phyloP scores from a whole-genome alignment of 1,139 yeast genomes.

The Hyphopichia pseudoburtonii region DNA sequence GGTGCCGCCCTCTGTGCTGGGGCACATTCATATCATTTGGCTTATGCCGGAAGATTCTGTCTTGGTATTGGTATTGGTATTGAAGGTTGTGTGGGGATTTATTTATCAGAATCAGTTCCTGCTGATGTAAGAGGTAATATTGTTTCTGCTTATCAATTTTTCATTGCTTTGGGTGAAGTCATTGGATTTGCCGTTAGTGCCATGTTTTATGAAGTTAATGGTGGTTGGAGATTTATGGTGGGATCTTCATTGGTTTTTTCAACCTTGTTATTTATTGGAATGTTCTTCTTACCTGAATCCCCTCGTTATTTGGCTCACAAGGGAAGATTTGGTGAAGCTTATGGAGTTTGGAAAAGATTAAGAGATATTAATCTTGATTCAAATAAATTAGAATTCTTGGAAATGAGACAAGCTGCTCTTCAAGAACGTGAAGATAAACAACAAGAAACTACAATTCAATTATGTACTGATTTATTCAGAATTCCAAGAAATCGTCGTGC shows the following conservation, averaged over 20 bases:
- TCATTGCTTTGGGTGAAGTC: slow-evolving; percentile 59
- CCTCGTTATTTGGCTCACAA: slow-evolving; percentile 55
- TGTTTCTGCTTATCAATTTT: slow-evolving; percentile 57
- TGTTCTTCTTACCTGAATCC: slow-evolving; percentile 50
- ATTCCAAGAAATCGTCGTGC: slow-evolving; percentile 61
- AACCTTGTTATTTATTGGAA: slow-evolving; percentile 45
- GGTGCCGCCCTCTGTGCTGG: slow-evolving; percentile 59
- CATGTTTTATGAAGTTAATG: slow-evolving; percentile 51
- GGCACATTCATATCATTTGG: slow-evolving; percentile 36
- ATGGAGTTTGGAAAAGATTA: slow-evolving; percentile 54
- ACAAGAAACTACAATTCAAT: slow-evolving; percentile 25
- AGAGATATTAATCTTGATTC: slow-evolving; percentile 41
- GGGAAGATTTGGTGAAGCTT: slow-evolving; percentile 51
- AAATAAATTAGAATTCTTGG: slow-evolving; percentile 52
- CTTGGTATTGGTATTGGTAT: slow-evolving; percentile 58
- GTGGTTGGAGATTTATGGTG: slow-evolving; percentile 62
- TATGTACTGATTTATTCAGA: slow-evolving; percentile 49
- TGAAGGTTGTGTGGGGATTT: slow-evolving; percentile 58
- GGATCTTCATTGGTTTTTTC: slow-evolving; percentile 61
- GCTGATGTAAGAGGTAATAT: slow-evolving; percentile 57
- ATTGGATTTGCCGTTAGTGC: slow-evolving; percentile 58
- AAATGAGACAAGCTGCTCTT: slow-evolving; percentile 34
- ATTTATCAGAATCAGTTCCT: slow-evolving; percentile 60
- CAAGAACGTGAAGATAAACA: slow-evolving; percentile 26
- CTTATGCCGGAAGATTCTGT: slow-evolving; percentile 57